Base-by-base conservation (phyloP, 2,329 filamentous ascomycete genomes). In the Ophiosphaerella herpotricha region DNA sequence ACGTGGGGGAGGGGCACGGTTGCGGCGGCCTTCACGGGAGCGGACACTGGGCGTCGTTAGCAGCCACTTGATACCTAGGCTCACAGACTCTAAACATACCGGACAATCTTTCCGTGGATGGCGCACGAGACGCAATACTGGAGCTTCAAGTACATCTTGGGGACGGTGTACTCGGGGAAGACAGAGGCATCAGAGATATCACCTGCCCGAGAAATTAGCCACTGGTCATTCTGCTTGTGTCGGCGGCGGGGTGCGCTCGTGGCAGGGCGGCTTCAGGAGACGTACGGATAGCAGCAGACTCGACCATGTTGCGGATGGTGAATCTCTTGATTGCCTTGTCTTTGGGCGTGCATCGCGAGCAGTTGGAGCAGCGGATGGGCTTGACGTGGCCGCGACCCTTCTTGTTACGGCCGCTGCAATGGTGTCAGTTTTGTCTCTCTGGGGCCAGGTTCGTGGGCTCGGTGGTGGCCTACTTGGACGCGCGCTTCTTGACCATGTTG, bases 131-230 rank as follows among this genome's bases (percentile, higher is more conserved):
- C 94, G 81, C 94, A 99, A 91, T 99, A 99, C 85, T 99, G 94
- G 80, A 99, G 89, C 89, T 99, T 99, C 83, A 99, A 85, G 90
- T 99, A 99, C 95, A 99, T 99, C 90, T 99, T 99, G 82, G 94
- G 94, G 76, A 99, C 93, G 72, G 91, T 92, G 86, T 99, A 99
- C 85, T 99, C 94, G 75, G 89, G 80, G 83, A 97, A 99, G 81
- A 99, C 94, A 75, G 94, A 97, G 76, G 95, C 94, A 80, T 99
- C 94, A 68, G 92, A 97, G 84, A 99, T 99, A 91, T 99, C 94
- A 91, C 94, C 94, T 97, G 75, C 50, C 51, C 48, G 44, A 21
- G 29, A 42, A 53, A 58, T 71, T 55, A 68, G 63, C 50, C 48
- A 8, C 50, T 60, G 33, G 43, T 51, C 46, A 45, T 53, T 49